Base-by-base conservation (phyloP, 2,329 filamentous ascomycete genomes). In the Graphium sp. region DNA sequence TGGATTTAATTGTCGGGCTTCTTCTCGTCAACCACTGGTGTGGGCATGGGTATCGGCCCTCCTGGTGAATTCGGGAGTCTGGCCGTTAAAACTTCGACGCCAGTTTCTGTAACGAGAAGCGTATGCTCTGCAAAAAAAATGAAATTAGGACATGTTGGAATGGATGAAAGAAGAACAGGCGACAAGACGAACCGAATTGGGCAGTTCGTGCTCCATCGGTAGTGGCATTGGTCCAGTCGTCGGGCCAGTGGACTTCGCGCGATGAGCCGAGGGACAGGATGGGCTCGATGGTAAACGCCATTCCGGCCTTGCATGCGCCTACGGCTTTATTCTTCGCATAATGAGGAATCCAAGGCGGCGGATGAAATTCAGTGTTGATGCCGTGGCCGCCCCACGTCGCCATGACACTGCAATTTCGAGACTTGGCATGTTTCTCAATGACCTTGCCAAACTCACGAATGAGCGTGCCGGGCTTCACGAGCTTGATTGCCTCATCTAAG, bases 241-340 rank as follows among this genome's bases (percentile, higher is more conserved):
- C 89, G 1, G 89, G 89, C 89, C 89, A 98, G 1, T 84, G 95
- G 49, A 89, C 78, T 47, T 98, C 89, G 37, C 72, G 73, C 52
- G 93, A 80, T 35, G 81, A 85, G 34, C 89, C 89, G 31, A 93
- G 53, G 23, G 83, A 84, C 47, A 98, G 85, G 89, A 98, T 98
- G 10, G 89, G 89, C 57, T 98, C 89, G 35, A 98, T 98, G 1
- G 89, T 98, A 45, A 98, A 98, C 37, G 84, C 93, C 84, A 94
- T 94, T 30, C 89, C 89, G 1, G 82, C 76, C 58, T 94, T 94
- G 35, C 85, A 91, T 41, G 79, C 74, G 26, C 89, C 89, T 2
- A 94, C 79, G 0, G 85, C 83, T 68, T 95, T 98, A 57, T 94
- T 98, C 66, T 93, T 95, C 33, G 77, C 87, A 46, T 98, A 98